Conservation (phyloP, 2,329 filamentous ascomycete species). For the Hypoxylon sp. region DNA sequence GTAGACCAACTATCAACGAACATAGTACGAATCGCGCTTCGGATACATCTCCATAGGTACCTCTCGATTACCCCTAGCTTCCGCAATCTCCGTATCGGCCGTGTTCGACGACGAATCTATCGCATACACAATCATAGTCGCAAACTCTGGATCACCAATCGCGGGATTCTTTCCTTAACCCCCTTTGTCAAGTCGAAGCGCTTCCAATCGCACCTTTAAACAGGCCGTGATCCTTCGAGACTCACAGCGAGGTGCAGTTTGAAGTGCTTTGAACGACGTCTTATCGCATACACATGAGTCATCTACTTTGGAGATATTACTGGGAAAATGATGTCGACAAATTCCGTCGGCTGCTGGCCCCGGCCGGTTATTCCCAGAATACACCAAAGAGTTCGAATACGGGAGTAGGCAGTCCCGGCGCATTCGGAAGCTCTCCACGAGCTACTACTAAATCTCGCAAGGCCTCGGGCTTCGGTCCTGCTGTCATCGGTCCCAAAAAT, state of each 20-base stretch:
- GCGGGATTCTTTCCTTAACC: conserved; percentile 23
- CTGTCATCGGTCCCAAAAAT: conserved; percentile 55
- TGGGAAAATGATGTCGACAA: conserved; percentile 97
- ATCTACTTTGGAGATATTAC: conserved; percentile 95
- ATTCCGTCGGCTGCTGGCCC: conserved; percentile 88
- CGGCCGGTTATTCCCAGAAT: conserved; percentile 65
- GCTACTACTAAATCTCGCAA: conserved; percentile 60
- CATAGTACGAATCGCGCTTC: neutral
- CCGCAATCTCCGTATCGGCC: neutral
- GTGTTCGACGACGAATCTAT: conserved; percentile 7
- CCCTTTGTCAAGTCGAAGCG: conserved; percentile 42
- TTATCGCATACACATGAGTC: conserved; percentile 78
- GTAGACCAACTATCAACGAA: neutral
- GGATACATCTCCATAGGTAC: neutral
- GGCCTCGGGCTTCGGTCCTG: conserved; percentile 58
- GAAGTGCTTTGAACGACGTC: conserved; percentile 59
- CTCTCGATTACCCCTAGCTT: no score
- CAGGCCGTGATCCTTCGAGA: conserved; percentile 84
- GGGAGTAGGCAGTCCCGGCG: conserved; percentile 53
- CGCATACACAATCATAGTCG: conserved; percentile 5
- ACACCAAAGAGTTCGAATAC: conserved; percentile 60
- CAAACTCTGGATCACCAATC: neutral
- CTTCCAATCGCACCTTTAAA: conserved; percentile 78
- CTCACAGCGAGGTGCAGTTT: conserved; percentile 86
- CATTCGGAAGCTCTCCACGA: conserved; percentile 60